Evolutionary conservation across 2,329 filamentous ascomycete genomes (phyloP), one percentile per base, ranked within the genome.

Genomic region (Sporothrix brunneoviolacea): DNA sequence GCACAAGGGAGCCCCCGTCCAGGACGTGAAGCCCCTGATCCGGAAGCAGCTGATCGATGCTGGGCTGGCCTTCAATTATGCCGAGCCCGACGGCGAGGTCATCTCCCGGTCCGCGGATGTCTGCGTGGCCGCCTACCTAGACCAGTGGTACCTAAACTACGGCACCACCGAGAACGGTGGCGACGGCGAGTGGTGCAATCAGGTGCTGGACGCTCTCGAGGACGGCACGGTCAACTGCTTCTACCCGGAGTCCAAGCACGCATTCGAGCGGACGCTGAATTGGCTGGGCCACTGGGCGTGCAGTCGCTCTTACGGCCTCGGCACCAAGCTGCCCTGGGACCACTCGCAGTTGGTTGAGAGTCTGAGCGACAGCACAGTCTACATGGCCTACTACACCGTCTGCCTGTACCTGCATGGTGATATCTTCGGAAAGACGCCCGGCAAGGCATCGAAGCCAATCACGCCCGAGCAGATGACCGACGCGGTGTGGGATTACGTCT

Each of bases 131-230:
- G 87, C 90, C 27, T 83, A 91, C 58, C 83, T 97, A 63, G 91
- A 96, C 61, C 93, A 98, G 70, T 98, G 93, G 91, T 98, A 95
- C 71, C 75, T 98, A 61, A 91, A 96, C 70, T 98, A 98, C 63
- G 57, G 55, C 36, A 51, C 44, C 8, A 39, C 44, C 9, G 55
- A 57, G 52, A 57, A 57, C 46, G 55, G 55, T 21, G 93, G 93
- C 55, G 87, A 91, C 69, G 88, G 88, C 38, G 78, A 84, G 44
- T 97, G 93, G 93, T 87, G 87, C 63, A 71, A 86, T 55, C 75
- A 79, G 38, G 88, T 86, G 13, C 73, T 91, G 48, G 77, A 84
- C 58, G 84, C 86, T 64, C 82, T 95, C 41, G 78, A 80, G 49
- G 82, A 83, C 62, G 78, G 75, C 51, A 76, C 83, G 54, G 79